Base-by-base conservation (phyloP, 495 filamentous ascomycete species). In the Hamigera avellanea region DNA sequence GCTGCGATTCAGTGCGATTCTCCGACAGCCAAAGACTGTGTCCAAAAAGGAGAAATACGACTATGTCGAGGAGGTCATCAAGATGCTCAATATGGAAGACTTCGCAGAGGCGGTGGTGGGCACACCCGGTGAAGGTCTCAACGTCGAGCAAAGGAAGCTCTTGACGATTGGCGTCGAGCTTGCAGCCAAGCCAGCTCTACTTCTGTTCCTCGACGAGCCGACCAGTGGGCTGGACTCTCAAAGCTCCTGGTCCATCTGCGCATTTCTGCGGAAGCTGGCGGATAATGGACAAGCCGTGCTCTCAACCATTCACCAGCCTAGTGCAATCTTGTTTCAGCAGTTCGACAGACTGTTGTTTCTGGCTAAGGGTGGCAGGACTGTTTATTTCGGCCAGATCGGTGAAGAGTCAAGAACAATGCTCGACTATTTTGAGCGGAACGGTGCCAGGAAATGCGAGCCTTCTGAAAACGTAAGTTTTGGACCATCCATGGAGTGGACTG, bases 121-220 rank as follows among this genome's bases (percentile, higher is more conserved):
- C 6, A 57, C 44, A 15, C 64, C 64, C 2, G 64, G 64, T 2
- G 64, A 68, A 41, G 62, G 88, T 46, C 67, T 98, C 36, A 94
- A 94, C 48, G 86, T 95, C 25, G 89, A 95, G 49, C 88, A 93
- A 55, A 67, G 86, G 2, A 95, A 94, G 54, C 71, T 84, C 12
- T 57, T 93, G 13, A 94, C 87, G 6, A 93, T 95, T 46, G 87
- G 85, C 48, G 86, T 93, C 33, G 88, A 95, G 50, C 70, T 95
- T 13, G 87, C 83, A 28, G 87, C 88, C 9, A 93, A 87, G 59
- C 88, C 88, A 21, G 78, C 78, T 14, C 67, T 95, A n/a, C 63
- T 94, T 0, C 76, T 95, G 6, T 95, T 94, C 61, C 75, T 95
- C n/a, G 88, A 95, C 50, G 88, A 95, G 46, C 88, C 88, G 12